These are phyloP conservation scores for Macrolepiota albuminosa DNA, from an alignment of 768 basidiomycete species.

Conservation along the genomic window DNA sequence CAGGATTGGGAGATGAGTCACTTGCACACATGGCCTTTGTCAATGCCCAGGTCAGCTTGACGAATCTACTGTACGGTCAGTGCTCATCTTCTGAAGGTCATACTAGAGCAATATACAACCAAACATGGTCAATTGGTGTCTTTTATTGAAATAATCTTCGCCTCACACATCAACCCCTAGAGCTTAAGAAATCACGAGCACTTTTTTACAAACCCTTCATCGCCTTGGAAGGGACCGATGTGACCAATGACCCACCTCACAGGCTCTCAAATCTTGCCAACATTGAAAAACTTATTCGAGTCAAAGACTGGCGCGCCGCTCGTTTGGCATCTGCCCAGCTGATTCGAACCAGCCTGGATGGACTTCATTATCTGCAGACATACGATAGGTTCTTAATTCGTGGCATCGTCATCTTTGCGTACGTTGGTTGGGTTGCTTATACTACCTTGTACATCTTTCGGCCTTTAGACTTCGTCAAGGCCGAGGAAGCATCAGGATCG, in stretches of 20 bases:
- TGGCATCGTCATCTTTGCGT: conserved; percentile 63
- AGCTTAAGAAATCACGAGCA: conserved; percentile 53
- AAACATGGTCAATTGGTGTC: conserved; percentile 58
- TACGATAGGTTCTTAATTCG: conserved; percentile 77
- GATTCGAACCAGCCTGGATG: conserved; percentile 49
- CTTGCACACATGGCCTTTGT: conserved; percentile 53
- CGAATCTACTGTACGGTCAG: not conserved
- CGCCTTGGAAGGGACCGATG: conserved; percentile 32
- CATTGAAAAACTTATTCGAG: conserved; percentile 43
- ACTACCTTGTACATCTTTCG: conserved; percentile 54
- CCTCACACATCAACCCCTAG: conserved; percentile 27
- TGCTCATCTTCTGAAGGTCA: conserved; percentile 34
- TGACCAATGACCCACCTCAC: conserved; percentile 19
- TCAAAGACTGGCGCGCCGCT: conserved; percentile 42
- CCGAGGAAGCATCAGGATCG: not conserved
- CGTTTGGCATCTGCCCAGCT: conserved; percentile 46
- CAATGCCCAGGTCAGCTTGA: conserved; percentile 51
- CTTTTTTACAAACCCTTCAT: conserved; percentile 62
- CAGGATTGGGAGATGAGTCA: conserved; percentile 39
- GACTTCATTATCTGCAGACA: conserved; percentile 77
- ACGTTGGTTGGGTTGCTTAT: conserved; percentile 75
- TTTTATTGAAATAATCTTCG: not conserved
- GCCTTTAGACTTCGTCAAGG: conserved; percentile 22
- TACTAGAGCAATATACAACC: conserved; percentile 71
- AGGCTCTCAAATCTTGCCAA: conserved; percentile 30